Evolutionary conservation across 75 land plant species (phyloP), one percentile per base, ranked within the genome.

Genomic region (Isoetes taiwanensis): DNA sequence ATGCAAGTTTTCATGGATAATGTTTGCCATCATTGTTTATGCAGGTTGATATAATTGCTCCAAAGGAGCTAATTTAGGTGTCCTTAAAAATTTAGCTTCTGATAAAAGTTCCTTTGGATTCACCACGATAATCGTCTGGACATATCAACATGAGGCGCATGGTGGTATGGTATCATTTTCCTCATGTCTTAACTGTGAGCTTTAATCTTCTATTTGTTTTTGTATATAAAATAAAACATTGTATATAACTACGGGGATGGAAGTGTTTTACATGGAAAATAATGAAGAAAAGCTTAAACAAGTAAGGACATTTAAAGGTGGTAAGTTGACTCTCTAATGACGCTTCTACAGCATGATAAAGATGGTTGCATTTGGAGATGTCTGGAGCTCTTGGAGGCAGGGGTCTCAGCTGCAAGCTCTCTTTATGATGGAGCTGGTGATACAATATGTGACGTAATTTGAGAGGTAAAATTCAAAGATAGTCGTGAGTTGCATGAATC

Each of bases 241-340:
- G n/a, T 3, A 59, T 12, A 20, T 54, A 0, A 21, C 21, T 56
- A 35, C 24, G 78, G 89, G 89, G 85, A 84, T 67, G 89, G 76
- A 17, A 81, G 81, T 67, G 85, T 64, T 2, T 62, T 84, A 0
- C 81, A 82, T 73, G 85, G 85, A n/a, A 19, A 79, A 56, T 60
- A 65, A 71, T 37, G 19, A 32, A 0, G 65, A 54, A 24, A 63
- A 63, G 4, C 40, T 64, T 67, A 26, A 0, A 21, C 54, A 64
- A 43, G 73, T 82, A 34, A 64, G 85, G 16, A 61, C 83, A 4
- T 75, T 72, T 58, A 65, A 55, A 30, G 79, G 79, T 41, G 86
- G 86, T 26, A 79, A 82, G 57, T 43, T 79, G 31, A 72, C 54
- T 82, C 26, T 19, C 67, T 9, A 41, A 55, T 3, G 72, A 79